Base-by-base conservation (phyloP, 2,329 filamentous ascomycete species). In the Aspergillus luchuensis region DNA sequence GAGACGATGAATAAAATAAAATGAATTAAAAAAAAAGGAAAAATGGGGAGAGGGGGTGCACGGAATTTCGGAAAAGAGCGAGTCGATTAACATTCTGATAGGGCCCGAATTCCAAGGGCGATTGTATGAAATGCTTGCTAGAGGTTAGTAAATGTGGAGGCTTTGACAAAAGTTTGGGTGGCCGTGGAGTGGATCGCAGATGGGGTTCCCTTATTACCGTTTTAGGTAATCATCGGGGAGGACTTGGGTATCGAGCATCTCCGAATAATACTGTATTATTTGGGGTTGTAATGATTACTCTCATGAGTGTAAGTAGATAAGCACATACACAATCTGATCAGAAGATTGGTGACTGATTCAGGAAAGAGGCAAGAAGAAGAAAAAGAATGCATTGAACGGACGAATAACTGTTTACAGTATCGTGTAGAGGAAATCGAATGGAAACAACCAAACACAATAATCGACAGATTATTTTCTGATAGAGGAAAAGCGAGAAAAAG, bases 91-190 rank as follows among this genome's bases (percentile, higher is more conserved):
- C 47, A 47, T 38, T 59, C 52, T 36, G 51, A 62, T 56, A 62
- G 60, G 60, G 33, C 56, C 38, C 13, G 39, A 55, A 33, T 45
- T 45, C 5, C 10, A 45, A 45, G 41, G 41, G 41, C 41, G 41
- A 45, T 36, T 38, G 45, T 52, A 33, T 49, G 39, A 56, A 43
- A 33, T 39, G 33, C 33, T 36, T 38, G 33, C 17, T 38, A n/a
- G 38, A 36, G n/a, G 47, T 56, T 53, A 36, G 33, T 36, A 15
- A 11, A 5, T 62, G 52, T 59, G 52, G 47, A 52, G 45, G 39
- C 45, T 52, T 47, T 56, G 57, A n/a, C 53, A 53, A 52, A 53
- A 28, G 59, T 55, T 58, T 58, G 59, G 52, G 36, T 13, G n/a
- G 47, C 25, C 25, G 23, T 30, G 25, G 33, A 30, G 47, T 50